A percentile compares a stretch with the other conserved stretches of the same genome.
Evolutionary conservation across 164 flowering plant genomes (phyloP).

Genomic region (Malania oleifera): DNA sequence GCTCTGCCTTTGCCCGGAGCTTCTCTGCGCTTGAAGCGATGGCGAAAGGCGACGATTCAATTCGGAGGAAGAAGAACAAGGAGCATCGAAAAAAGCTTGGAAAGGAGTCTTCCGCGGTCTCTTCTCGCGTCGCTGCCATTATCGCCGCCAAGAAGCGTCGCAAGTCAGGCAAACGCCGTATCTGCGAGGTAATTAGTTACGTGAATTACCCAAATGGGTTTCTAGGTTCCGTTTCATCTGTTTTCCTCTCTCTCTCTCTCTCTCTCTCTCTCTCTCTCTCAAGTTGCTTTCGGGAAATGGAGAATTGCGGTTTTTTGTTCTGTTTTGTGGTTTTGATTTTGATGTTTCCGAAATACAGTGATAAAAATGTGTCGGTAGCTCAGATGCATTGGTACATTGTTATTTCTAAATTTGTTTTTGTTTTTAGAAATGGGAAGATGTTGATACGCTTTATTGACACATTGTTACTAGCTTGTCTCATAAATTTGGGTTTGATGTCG

Average conservation of each 20-base stretch:
- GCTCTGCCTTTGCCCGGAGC: not conserved
- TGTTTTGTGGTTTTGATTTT: no score
- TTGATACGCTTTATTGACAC: no score
- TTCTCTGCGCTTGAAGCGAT: constrained; percentile 16
- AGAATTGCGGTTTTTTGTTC: no score
- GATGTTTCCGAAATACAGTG: no score
- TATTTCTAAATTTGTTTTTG: not conserved
- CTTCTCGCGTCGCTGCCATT: constrained; percentile 72
- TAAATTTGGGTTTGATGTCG: not conserved
- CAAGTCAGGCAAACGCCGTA: constrained; percentile 72
- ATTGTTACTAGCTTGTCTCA: no score
- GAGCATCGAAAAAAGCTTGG: constrained; percentile 43
- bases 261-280: not conserved
- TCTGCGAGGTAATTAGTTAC: constrained; percentile 60
- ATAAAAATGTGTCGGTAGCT: no score
- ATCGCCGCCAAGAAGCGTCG: constrained; percentile 93
- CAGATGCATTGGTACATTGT: not conserved
- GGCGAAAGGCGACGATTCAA: constrained; percentile 76
- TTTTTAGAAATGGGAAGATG: not conserved
- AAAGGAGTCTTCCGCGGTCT: constrained; percentile 37
- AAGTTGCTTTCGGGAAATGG: no score
- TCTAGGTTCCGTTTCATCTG: no score
- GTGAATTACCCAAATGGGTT: no score
- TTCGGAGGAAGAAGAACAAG: constrained; percentile 62
- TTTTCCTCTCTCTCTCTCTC: not conserved